phyloP scores from a whole-genome alignment of 495 filamentous ascomycete genomes.

The Hypoxylon intermedium region DNA sequence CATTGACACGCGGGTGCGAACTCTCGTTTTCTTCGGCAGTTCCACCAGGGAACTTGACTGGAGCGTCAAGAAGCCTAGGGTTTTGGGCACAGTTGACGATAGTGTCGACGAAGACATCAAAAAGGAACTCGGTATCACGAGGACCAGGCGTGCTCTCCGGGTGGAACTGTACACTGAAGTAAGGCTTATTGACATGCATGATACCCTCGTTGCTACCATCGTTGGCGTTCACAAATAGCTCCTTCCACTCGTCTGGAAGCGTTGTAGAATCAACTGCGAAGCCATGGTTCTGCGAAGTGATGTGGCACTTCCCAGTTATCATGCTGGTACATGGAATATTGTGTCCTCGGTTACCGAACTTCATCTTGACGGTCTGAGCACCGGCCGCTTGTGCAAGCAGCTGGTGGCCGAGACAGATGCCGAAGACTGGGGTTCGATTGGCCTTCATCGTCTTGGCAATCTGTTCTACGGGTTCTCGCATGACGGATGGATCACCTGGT shows the following conservation, averaged over 20 bases:
- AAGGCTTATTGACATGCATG: conserved; percentile 80
- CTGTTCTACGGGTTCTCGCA: conserved; percentile 76
- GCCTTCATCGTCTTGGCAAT: conserved; percentile 74
- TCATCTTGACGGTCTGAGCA: conserved; percentile 90
- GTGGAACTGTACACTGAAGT: conserved; percentile 99
- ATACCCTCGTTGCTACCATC: conserved; percentile 98
- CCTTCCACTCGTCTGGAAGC: conserved; percentile 81
- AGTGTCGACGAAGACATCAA: conserved; percentile 92
- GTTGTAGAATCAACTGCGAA: conserved; percentile 84
- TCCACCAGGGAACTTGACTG: conserved; percentile 87
- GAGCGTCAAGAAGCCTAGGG: conserved; percentile 65
- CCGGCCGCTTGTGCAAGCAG: conserved; percentile 89
- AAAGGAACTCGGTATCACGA: conserved; percentile 94
- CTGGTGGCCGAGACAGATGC: conserved; percentile 96
- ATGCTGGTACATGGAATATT: conserved; percentile 98
- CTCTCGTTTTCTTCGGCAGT: conserved; percentile 75
- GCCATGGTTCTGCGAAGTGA: conserved; percentile 98
- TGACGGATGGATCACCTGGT: conserved; percentile 89
- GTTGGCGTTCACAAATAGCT: conserved; percentile 97
- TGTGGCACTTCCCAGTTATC: conserved; percentile 93
- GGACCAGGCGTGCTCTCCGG: conserved; percentile 96
- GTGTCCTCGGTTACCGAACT: conserved; percentile 98
- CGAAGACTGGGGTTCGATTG: conserved; percentile 86
- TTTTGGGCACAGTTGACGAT: conserved; percentile 71
- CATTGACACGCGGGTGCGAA: conserved; percentile 75